Evolutionary conservation across 371 early-diverging fungal species (phyloP), one percentile per base, ranked within the genome.

Genomic region (Syncephalastrum racemosum): DNA sequence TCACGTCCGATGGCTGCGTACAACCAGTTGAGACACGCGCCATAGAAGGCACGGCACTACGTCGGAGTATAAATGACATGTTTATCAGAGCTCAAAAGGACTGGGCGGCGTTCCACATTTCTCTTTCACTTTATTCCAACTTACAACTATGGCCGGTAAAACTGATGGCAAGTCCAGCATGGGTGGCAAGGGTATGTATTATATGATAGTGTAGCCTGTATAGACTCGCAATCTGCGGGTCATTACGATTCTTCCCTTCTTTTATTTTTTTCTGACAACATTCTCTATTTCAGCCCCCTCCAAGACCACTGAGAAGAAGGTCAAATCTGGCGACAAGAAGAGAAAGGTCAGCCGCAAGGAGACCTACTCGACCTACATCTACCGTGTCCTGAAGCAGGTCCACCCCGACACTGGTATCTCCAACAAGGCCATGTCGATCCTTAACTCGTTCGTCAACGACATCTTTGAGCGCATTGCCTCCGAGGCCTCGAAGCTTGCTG

Each of bases 341-440:
- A 81, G 76, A 59, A 81, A 80, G 69, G 66, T 74, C 56, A 58
- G 72, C 66, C 86, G 94, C 68, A 90, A 89, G 71, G 94, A 96
- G 77, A 92, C 94, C 65, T 96, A 92, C 88, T 87, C 91, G 50
- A 85, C 94, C 72, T 95, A 94, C 87, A 95, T 95, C 82, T 95
- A 93, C 89, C 92, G 92, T 84, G 97, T 97, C 62, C 81, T 97
- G 75, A 92, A 93, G 83, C 97, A 97, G 79, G 95, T 96, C 59
- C 96, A 97, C 86, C 96, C 96, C 62, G 96, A 97, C 68, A 93
- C 93, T 60, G 96, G 96, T 82, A 94, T 97, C 84, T 94, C 95
- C 81, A 94, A 93, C 93, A 95, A 95, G 89, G 96, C 95, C 85
- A 97, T 97, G 97, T 90, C 91, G 59, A 96, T 97, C 79, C 84